A percentile compares a stretch with the other conserved stretches of the same genome.
Evolutionary conservation across 352 stramenopile species (phyloP).

Genomic region (Phytopythium oedochilum): DNA sequence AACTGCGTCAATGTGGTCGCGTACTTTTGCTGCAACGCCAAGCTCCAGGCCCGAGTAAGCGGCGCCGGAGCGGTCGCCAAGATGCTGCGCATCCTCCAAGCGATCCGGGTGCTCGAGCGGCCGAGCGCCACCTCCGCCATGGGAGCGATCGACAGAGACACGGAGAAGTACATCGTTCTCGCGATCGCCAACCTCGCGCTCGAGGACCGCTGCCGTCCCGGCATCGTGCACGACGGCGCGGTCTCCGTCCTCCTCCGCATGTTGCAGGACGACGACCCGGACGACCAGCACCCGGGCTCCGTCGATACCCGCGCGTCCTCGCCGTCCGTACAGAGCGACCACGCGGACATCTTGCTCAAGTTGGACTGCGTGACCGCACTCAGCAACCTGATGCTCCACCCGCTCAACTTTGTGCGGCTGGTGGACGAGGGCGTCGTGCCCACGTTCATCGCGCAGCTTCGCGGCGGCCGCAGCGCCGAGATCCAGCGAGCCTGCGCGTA

Average conservation of each 20-base stretch:
- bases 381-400: slow-evolving; percentile 80
- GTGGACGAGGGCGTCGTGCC: slow-evolving; percentile 79
- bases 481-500: slow-evolving; percentile 78
- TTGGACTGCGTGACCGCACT: slow-evolving; percentile 77
- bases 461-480: slow-evolving; percentile 22
- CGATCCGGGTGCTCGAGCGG: not conserved
- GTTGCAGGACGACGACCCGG: slow-evolving; percentile 14
- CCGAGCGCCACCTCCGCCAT: not conserved
- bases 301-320: slow-evolving; percentile 3
- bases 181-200: slow-evolving; percentile 65
- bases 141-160: slow-evolving; percentile 39
- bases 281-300: slow-evolving; percentile 3
- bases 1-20: slow-evolving; percentile 63
- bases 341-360: slow-evolving; percentile 43
- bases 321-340: not conserved
- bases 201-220: slow-evolving; percentile 61
- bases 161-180: slow-evolving; percentile 60
- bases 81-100: slow-evolving; percentile 37
- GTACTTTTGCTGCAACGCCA: slow-evolving; percentile 74
- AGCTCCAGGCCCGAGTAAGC: slow-evolving; percentile 52
- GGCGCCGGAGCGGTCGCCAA: slow-evolving; percentile 48
- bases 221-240: slow-evolving; percentile 57
- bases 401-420: slow-evolving; percentile 70
- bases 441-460: slow-evolving; percentile 52
- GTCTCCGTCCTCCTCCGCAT: slow-evolving; percentile 52